phyloP scores from a whole-genome alignment of 352 stramenopile genomes.

The Globisporangium cylindrosporum region DNA sequence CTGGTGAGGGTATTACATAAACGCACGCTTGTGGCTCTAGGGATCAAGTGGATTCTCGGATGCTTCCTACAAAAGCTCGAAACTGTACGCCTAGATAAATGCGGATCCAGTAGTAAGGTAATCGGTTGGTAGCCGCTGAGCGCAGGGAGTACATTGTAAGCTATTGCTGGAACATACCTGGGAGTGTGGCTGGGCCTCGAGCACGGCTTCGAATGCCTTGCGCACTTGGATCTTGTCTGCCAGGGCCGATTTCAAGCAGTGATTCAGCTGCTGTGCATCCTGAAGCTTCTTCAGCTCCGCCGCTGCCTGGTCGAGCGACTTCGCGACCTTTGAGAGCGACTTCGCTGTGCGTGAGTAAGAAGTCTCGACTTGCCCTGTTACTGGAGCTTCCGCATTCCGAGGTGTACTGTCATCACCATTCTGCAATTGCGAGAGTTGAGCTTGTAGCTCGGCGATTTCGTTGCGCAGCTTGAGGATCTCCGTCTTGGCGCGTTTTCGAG shows the following conservation, averaged over 20 bases:
- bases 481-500: conserved; percentile 1
- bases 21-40: too few relatives aligned
- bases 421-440: not conserved
- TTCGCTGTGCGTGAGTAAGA: not conserved
- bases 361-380: too few relatives aligned
- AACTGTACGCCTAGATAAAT: too few relatives aligned
- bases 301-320: not conserved
- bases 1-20: too few relatives aligned
- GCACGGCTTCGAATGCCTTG: not conserved
- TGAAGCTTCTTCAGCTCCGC: not conserved
- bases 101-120: too few relatives aligned
- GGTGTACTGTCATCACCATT: not conserved
- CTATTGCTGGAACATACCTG: too few relatives aligned
- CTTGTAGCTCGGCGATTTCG: not conserved
- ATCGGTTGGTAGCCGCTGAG: too few relatives aligned
- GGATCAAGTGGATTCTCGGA: too few relatives aligned
- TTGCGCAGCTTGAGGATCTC: not conserved
- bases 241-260: not conserved
- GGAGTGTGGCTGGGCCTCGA: not conserved
- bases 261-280: not conserved
- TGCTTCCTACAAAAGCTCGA: too few relatives aligned
- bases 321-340: too few relatives aligned
- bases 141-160: too few relatives aligned
- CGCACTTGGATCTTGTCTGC: not conserved
- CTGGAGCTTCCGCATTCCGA: too few relatives aligned